Evolutionary conservation across 163 green algal genomes (phyloP).

Genomic region (Coccomyxa subellipsoidea): DNA sequence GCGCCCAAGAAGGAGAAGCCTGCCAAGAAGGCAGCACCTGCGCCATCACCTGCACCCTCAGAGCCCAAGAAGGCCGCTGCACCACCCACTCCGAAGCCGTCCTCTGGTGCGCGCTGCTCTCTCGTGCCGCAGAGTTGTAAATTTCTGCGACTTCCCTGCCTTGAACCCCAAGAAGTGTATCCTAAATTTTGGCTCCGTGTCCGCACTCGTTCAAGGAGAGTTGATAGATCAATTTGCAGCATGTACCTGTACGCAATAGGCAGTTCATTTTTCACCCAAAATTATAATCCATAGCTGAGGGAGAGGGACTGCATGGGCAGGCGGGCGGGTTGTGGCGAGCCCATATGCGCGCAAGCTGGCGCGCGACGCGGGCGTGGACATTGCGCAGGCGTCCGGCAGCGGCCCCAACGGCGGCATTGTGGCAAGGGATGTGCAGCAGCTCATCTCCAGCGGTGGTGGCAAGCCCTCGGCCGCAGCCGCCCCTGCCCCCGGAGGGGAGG

Average conservation of each 20-base stretch:
- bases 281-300: no score
- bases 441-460: constrained; percentile 45
- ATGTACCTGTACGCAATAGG: no score
- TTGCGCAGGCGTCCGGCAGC: constrained; percentile 55
- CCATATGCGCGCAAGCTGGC: constrained; percentile 81
- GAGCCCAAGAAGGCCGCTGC: not conserved
- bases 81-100: not conserved
- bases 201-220: no score
- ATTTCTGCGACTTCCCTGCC: no score
- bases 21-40: not conserved
- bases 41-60: not conserved
- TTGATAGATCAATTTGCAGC: not conserved
- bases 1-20: constrained; percentile 19
- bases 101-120: not conserved
- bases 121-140: not conserved
- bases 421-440: constrained; percentile 70
- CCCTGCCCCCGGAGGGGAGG: not conserved
- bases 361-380: constrained; percentile 59
- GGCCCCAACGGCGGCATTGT: constrained; percentile 75
- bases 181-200: no score
- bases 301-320: constrained; percentile 27
- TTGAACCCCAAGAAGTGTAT: no score
- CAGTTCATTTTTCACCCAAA: no score
- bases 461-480: not conserved
- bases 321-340: constrained; percentile 61